These are phyloP conservation scores for Plantago ovata DNA, from an alignment of 257 asterid genomes.

Conservation along the genomic window DNA sequence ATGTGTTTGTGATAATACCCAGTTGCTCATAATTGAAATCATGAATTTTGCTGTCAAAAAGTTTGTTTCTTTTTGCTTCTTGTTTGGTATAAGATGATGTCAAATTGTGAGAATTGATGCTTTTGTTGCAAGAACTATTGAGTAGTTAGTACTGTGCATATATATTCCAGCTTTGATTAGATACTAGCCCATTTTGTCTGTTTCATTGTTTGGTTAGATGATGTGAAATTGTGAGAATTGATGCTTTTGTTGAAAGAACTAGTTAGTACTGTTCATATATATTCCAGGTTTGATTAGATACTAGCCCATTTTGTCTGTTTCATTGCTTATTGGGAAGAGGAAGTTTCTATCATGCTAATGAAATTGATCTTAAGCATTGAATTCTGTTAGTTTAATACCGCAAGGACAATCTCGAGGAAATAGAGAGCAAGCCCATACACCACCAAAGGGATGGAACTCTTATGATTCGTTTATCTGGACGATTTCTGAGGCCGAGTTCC, in stretches of 20 bases:
- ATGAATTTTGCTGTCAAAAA: too few relatives aligned
- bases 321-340: not conserved
- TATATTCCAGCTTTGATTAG: too few relatives aligned
- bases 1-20: not conserved
- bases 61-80: too few relatives aligned
- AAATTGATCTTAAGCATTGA: not conserved
- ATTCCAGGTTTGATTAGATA: not conserved
- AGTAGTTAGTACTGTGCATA: too few relatives aligned
- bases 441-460: constrained; percentile 98
- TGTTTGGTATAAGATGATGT: not conserved
- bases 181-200: too few relatives aligned
- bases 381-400: constrained; percentile 34
- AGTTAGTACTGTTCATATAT: too few relatives aligned
- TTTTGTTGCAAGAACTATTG: too few relatives aligned
- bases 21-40: not conserved
- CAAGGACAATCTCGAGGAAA: constrained; percentile 23
- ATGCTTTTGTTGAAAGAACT: not conserved
- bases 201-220: not conserved
- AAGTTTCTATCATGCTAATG: not conserved
- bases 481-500: constrained; percentile 77
- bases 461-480: constrained; percentile 95
- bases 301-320: not conserved
- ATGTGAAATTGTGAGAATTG: not conserved
- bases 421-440: constrained; percentile 46
- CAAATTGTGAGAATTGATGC: not conserved